Evolutionary conservation across 192 early-diverging fungal species (phyloP), one percentile per base, ranked within the genome.

Genomic region (Coemansia sp.): DNA sequence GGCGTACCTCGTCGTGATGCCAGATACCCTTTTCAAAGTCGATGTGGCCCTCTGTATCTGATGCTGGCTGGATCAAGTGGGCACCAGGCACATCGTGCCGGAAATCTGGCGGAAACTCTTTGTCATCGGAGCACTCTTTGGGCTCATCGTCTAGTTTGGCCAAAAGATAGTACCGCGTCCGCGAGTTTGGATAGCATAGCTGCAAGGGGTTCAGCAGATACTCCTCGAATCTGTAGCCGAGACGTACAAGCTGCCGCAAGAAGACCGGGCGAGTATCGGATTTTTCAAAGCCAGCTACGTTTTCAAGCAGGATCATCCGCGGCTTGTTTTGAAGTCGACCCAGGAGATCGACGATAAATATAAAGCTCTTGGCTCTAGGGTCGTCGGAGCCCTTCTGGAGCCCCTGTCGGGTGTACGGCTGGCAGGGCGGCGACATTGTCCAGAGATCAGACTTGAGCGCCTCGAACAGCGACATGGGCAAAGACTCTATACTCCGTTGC

Each of bases 371-470:
- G 5, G 92, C 83, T 1, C 92, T 84, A 20, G 66, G 65, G 75
- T 93, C 92, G 36, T 85, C 82, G 10, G 88, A 90, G 17, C 88
- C 92, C 67, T 83, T 81, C 46, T 89, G 85, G 42, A 85, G 73
- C 15, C 92, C 92, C 53, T 85, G 86, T 33, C 90, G 81, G 9
- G 90, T 92, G 62, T 92, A 89, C 59, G 90, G 92, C 70, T 93
- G 91, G 76, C 90, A 92, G 8, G 89, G 92, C 65, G 91, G 92
- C 13, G 89, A 90, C 89, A 93, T 88, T 33, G 88, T 84, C 88
- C 89, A 92, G 25, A 92, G 81, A 67, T 93, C 87, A 14, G 90
- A 87, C 34, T 74, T 67, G 46, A 88, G 69, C 3, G 80, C 81
- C 63, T 87, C 88, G 50, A 87, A 89, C 69, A 87, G 67, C 25